phyloP scores from a whole-genome alignment of 441 rosid genomes.

The Gossypium gossypioides region DNA sequence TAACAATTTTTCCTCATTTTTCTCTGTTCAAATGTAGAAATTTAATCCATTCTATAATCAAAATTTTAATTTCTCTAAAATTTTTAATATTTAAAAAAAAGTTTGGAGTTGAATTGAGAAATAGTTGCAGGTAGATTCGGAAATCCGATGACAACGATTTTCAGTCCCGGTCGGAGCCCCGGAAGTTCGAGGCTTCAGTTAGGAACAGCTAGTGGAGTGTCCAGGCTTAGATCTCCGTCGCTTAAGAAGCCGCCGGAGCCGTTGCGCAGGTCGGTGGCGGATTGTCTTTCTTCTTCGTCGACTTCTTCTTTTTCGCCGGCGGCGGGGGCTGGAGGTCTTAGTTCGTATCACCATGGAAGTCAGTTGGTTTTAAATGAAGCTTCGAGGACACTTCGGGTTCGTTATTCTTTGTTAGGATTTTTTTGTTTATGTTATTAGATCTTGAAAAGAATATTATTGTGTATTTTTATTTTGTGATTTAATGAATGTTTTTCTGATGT shows the following conservation, averaged over 20 bases:
- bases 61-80: background rate
- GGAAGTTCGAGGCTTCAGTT: slow-evolving; percentile 50
- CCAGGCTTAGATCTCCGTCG: slow-evolving; percentile 78
- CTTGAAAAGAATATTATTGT: background rate
- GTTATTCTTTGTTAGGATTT: slow-evolving; percentile 9
- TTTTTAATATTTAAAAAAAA: too few species aligned
- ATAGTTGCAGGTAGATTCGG: background rate
- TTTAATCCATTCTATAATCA: background rate
- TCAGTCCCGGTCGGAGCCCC: slow-evolving; percentile 62
- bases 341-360: slow-evolving; percentile 46
- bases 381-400: slow-evolving; percentile 82
- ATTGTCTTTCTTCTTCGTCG: slow-evolving; percentile 64
- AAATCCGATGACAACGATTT: slow-evolving; percentile 34
- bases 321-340: slow-evolving; percentile 10
- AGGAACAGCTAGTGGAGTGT: slow-evolving; percentile 30
- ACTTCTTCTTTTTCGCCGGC: slow-evolving; percentile 14
- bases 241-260: slow-evolving; percentile 93
- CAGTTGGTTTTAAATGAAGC: slow-evolving; percentile 54
- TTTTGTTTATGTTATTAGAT: slow-evolving; percentile 14
- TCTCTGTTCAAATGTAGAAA: slow-evolving; percentile 18
- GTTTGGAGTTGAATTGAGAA: background rate
- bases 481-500: background rate
- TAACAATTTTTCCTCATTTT: background rate
- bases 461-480: background rate
- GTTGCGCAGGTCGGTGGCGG: slow-evolving; percentile 80